Percentiles rank a stretch among this genome's conserved stretches.
Conservation (phyloP, 768 basidiomycete species). For the Lactifluus echinatus region DNA sequence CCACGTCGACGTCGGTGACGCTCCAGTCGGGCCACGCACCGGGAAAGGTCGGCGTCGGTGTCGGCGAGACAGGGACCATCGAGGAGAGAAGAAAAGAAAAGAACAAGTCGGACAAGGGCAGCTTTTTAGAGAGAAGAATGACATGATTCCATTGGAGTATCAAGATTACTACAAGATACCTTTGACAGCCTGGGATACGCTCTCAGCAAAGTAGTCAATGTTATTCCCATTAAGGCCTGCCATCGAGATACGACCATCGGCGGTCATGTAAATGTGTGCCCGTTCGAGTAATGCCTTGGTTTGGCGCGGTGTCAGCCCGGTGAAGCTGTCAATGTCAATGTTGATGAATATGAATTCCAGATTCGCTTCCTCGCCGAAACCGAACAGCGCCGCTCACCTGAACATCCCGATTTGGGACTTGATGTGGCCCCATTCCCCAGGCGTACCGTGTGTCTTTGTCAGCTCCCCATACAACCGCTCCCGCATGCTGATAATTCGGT, state of each 20-base stretch:
- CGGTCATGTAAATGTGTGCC: conserved; percentile 91
- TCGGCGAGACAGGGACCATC: conserved; percentile 22
- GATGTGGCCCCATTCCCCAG: conserved; percentile 92
- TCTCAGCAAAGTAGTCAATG: conserved; percentile 85
- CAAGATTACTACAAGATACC: conserved; percentile 48
- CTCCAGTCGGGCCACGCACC: conserved; percentile 37
- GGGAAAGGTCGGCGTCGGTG: conserved; percentile 33
- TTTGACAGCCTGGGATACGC: conserved; percentile 75
- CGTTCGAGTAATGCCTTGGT: conserved; percentile 78
- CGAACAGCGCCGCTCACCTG: conserved; percentile 45
- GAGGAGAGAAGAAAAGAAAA: conserved; percentile 16
- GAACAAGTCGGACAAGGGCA: neutral
- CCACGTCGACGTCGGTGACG: neutral
- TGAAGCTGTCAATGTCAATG: too few relatives aligned
- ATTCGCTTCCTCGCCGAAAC: neutral
- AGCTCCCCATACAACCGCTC: conserved; percentile 72
- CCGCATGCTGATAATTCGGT: conserved; percentile 90
- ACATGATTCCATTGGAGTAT: neutral
- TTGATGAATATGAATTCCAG: neutral
- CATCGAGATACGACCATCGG: conserved; percentile 90
- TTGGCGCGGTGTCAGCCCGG: conserved; percentile 71
- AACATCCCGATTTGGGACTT: conserved; percentile 97
- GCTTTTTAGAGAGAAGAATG: neutral
- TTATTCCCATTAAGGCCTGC: conserved; percentile 79
- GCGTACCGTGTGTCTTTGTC: conserved; percentile 74